These are phyloP conservation scores for Nakaseomyces nivariensis DNA, from an alignment of 1,139 yeast genomes.

Conservation along the genomic window DNA sequence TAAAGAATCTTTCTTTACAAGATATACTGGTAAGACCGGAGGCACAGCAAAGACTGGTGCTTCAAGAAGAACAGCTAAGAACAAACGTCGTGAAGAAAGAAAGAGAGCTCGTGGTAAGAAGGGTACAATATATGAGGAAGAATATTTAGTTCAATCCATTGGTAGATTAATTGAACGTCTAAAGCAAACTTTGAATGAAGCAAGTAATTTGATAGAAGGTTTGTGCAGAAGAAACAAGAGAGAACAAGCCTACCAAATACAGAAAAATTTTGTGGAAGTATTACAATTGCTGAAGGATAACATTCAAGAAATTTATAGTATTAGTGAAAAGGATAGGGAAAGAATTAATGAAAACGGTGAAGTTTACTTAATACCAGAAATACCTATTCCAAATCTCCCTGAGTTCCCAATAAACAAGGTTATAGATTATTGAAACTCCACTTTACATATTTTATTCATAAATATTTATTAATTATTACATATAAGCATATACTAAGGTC, in stretches of 20 bases:
- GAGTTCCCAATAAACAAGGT: slow-evolving; percentile 50
- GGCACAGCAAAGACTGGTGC: slow-evolving; percentile 98
- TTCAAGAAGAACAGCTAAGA: slow-evolving; percentile 82
- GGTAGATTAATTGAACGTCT: slow-evolving; percentile 82
- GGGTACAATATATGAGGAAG: slow-evolving; percentile 96
- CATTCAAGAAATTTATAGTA: slow-evolving; percentile 63
- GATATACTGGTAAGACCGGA: slow-evolving; percentile 90
- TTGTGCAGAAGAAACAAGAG: slow-evolving; percentile 61
- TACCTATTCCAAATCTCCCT: slow-evolving; percentile 52
- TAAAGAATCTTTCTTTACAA: slow-evolving; percentile 83
- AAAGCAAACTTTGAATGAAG: slow-evolving; percentile 66
- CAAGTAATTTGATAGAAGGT: slow-evolving; percentile 61
- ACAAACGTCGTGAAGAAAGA: slow-evolving; percentile 88
- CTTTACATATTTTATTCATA: neutral
- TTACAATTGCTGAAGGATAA: slow-evolving; percentile 45
- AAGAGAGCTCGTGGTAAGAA: slow-evolving; percentile 94
- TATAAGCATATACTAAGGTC: too few relatives aligned
- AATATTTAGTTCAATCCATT: slow-evolving; percentile 77
- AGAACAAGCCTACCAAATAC: slow-evolving; percentile 78
- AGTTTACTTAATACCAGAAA: slow-evolving; percentile 63
- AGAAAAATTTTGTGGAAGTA: slow-evolving; percentile 54
- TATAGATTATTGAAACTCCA: slow-evolving; percentile 20
- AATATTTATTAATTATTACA: too few relatives aligned
- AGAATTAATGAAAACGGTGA: slow-evolving; percentile 84
- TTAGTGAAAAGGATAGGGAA: slow-evolving; percentile 78